These are phyloP conservation scores for Thelonectria discophora DNA, from an alignment of 2,329 filamentous ascomycete genomes.

Conservation along the genomic window DNA sequence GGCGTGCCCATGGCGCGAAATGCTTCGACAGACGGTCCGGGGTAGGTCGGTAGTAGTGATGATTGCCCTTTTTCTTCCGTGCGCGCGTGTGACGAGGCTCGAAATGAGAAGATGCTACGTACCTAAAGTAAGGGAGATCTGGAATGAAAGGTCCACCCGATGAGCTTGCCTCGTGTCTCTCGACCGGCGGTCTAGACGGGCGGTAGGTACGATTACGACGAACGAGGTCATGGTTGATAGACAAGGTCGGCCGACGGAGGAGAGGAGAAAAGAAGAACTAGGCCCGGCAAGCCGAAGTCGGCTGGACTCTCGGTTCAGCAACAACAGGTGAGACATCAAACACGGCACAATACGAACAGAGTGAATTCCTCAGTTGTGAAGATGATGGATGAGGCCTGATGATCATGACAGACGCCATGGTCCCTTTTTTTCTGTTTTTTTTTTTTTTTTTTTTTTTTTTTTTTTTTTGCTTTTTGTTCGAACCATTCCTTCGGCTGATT, in stretches of 20 bases:
- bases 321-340: too few relatives aligned
- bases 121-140: neutral
- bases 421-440: neutral
- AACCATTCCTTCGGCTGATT: neutral
- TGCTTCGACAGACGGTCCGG: too few relatives aligned
- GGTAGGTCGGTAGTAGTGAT: too few relatives aligned
- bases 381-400: neutral
- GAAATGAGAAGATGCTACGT: neutral
- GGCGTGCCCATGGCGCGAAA: too few relatives aligned
- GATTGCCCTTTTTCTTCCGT: too few relatives aligned
- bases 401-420: neutral
- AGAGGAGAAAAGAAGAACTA: neutral
- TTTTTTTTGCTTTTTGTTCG: neutral
- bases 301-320: too few relatives aligned
- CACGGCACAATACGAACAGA: too few relatives aligned
- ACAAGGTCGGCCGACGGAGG: neutral
- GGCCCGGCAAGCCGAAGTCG: too few relatives aligned
- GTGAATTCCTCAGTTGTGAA: too few relatives aligned
- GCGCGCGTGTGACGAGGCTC: too few relatives aligned
- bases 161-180: neutral
- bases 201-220: constrained; percentile 4
- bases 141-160: neutral
- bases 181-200: neutral
- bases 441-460: neutral
- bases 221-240: too few relatives aligned